Evolutionary conservation across 768 basidiomycete species (phyloP).

Genomic region (Cystobasidium onofrii): DNA sequence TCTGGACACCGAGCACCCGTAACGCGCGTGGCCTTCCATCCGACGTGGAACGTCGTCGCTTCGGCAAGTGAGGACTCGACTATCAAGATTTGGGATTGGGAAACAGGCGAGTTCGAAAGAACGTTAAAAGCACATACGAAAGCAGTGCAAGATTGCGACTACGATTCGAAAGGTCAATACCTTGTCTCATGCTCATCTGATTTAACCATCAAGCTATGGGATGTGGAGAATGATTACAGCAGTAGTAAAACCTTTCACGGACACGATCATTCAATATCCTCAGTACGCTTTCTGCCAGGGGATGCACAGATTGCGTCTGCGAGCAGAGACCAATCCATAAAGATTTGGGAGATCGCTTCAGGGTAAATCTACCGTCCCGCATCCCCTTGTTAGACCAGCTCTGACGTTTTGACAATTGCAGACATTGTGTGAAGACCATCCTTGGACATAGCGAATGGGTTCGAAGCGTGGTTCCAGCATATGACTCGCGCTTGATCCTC

Average conservation of each 20-base stretch:
- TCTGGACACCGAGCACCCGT: conserved; percentile 70
- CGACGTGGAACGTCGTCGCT: conserved; percentile 69
- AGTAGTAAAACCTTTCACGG: conserved; percentile 77
- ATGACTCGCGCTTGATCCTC: conserved; percentile 64
- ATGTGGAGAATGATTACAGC: conserved; percentile 79
- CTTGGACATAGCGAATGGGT: conserved; percentile 78
- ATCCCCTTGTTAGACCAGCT: too few relatives aligned
- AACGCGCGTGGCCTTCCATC: conserved; percentile 75
- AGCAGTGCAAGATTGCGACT: conserved; percentile 76
- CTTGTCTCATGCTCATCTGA: conserved; percentile 76
- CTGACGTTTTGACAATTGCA: too few relatives aligned
- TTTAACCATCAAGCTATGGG: conserved; percentile 87
- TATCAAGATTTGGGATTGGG: conserved; percentile 94
- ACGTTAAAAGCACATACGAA: conserved; percentile 89
- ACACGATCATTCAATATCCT: conserved; percentile 84
- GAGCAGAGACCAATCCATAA: conserved; percentile 76
- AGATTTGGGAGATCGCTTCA: conserved; percentile 76
- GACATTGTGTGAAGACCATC: conserved; percentile 68
- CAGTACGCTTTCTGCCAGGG: conserved; percentile 72
- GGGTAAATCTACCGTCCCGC: too few relatives aligned
- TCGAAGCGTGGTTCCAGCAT: conserved; percentile 51
- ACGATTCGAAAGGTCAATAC: conserved; percentile 72
- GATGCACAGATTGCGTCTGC: conserved; percentile 77
- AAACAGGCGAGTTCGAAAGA: conserved; percentile 83
- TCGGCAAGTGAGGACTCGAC: conserved; percentile 82